phyloP scores from a whole-genome alignment of 1,139 yeast genomes.

The Protomyces macrosporus region DNA sequence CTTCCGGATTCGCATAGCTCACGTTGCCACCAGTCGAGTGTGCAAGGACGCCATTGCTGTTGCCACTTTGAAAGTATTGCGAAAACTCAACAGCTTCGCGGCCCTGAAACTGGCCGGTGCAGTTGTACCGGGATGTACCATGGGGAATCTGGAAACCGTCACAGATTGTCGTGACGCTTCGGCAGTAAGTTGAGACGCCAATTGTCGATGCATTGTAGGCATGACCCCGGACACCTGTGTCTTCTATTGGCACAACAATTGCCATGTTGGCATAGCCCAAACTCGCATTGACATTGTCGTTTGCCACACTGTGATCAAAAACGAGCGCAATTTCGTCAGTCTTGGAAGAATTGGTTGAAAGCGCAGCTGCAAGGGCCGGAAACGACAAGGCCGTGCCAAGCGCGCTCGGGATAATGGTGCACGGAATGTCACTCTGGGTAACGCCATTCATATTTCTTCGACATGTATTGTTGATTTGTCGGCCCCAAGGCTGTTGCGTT shows the following conservation, averaged over 20 bases:
- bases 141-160: neutral
- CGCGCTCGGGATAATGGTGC: neutral
- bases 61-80: neutral
- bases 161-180: neutral
- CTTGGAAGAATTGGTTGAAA: neutral
- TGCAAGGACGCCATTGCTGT: neutral
- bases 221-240: neutral
- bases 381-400: neutral
- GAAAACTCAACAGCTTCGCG: neutral
- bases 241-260: neutral
- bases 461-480: neutral
- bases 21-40: neutral
- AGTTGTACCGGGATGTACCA: neutral
- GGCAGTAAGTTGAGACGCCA: neutral
- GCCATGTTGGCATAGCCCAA: neutral
- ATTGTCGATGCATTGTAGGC: constrained; percentile 2
- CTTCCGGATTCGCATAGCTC: neutral
- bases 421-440: neutral
- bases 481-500: neutral
- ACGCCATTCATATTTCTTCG: neutral
- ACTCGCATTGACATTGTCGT: neutral
- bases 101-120: neutral
- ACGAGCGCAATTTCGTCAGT: neutral
- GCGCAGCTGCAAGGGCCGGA: neutral
- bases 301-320: neutral